These are phyloP conservation scores for Saccharomyces jurei DNA, from an alignment of 805 yeast genomes.

Conservation along the genomic window DNA sequence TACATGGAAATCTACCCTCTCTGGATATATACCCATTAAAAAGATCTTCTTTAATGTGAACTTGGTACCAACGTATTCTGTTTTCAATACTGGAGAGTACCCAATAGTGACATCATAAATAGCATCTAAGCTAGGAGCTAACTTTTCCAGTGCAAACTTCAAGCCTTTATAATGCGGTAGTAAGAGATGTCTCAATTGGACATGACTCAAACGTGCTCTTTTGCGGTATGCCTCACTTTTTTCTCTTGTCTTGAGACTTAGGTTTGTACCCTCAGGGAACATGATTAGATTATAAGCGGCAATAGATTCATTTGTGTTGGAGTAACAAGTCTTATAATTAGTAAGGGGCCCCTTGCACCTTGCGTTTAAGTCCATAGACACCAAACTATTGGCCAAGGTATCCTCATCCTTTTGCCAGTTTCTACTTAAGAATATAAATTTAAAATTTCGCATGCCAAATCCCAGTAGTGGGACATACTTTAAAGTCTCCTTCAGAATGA, in stretches of 20 bases:
- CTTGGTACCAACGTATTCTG: slow-evolving; percentile 66
- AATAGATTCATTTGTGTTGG: not conserved
- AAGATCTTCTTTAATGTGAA: slow-evolving; percentile 57
- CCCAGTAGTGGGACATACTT: slow-evolving; percentile 67
- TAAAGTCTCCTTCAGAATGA: slow-evolving; percentile 70
- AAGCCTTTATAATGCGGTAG: slow-evolving; percentile 80
- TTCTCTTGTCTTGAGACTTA: slow-evolving; percentile 52
- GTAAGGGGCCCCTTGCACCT: slow-evolving; percentile 46
- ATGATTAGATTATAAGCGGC: slow-evolving; percentile 57
- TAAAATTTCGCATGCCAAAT: slow-evolving; percentile 70
- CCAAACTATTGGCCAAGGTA: slow-evolving; percentile 45
- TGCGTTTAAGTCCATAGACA: slow-evolving; percentile 48
- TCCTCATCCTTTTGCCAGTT: slow-evolving; percentile 67
- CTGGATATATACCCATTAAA: slow-evolving; percentile 63
- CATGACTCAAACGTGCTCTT: slow-evolving; percentile 38
- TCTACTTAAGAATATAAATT: slow-evolving; percentile 71
- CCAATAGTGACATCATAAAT: slow-evolving; percentile 78
- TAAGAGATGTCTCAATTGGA: slow-evolving; percentile 45
- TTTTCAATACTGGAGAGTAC: slow-evolving; percentile 55
- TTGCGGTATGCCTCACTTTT: slow-evolving; percentile 50
- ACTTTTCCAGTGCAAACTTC: slow-evolving; percentile 48
- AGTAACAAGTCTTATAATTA: slow-evolving; percentile 8
- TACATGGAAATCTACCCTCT: slow-evolving; percentile 51
- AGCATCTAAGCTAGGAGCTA: slow-evolving; percentile 43
- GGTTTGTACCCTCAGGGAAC: slow-evolving; percentile 91